Evolutionary conservation across 306 rosid genomes (phyloP).

Genomic region (Mimosa bimucronata): DNA sequence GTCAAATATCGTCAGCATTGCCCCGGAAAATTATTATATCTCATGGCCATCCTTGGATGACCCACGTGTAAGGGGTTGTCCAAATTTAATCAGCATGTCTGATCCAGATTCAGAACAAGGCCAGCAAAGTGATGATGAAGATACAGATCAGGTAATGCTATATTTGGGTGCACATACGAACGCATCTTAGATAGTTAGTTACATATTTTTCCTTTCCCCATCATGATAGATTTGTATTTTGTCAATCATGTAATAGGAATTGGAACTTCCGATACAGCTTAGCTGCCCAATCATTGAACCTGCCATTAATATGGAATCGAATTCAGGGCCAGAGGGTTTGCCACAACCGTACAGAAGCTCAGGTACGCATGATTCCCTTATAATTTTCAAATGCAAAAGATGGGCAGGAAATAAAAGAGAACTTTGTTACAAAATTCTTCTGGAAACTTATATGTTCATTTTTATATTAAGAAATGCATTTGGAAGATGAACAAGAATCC

Average conservation of each 20-base stretch:
- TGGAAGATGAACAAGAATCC: neutral
- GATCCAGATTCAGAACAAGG: neutral
- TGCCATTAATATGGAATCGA: neutral
- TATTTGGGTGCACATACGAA: neutral
- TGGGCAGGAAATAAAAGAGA: neutral
- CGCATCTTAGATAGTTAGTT: no score
- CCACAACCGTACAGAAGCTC: neutral
- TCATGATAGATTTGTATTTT: neutral
- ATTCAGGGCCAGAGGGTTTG: neutral
- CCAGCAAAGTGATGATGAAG: neutral
- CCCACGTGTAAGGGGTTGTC: no score
- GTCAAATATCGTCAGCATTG: neutral
- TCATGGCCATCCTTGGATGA: neutral
- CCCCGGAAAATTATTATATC: neutral
- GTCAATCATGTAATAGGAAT: neutral
- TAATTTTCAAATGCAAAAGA: neutral
- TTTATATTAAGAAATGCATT: neutral
- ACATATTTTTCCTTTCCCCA: no score
- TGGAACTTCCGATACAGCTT: neutral
- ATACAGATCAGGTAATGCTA: neutral
- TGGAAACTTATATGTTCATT: neutral
- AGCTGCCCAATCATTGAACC: neutral
- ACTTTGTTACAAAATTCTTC: no score
- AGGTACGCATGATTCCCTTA: neutral
- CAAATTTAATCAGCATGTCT: neutral